Percentiles rank a stretch among this genome's conserved stretches.
Evolutionary conservation across 768 basidiomycete genomes (phyloP).

Genomic region (Suillus decipiens): DNA sequence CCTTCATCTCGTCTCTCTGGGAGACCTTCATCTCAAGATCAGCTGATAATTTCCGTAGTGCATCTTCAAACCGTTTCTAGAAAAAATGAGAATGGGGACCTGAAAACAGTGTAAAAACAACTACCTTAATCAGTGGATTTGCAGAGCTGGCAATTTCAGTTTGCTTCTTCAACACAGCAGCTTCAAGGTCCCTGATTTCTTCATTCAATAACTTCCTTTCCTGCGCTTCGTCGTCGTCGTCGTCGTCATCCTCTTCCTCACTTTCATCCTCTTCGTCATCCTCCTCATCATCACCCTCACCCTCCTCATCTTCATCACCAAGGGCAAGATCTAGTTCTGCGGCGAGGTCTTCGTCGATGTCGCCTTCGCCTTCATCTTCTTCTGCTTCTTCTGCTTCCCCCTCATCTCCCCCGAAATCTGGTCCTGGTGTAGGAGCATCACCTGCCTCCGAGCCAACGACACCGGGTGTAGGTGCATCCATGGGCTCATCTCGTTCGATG

Average conservation of each 20-base stretch:
- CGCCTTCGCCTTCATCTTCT: constrained; percentile 68
- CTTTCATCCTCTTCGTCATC: constrained; percentile 55
- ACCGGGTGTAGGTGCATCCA: constrained; percentile 73
- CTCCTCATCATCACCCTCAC: constrained; percentile 71
- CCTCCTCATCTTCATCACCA: constrained; percentile 63
- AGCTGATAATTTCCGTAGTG: constrained; percentile 80
- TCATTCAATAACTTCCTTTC: constrained; percentile 81
- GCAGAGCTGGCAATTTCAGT: constrained; percentile 80
- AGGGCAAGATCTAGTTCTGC: constrained; percentile 87
- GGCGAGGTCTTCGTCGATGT: constrained; percentile 86
- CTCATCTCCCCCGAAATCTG: constrained; percentile 55
- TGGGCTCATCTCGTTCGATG: constrained; percentile 61
- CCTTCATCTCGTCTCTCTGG: constrained; percentile 79
- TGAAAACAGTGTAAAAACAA: neutral
- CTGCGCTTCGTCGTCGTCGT: constrained; percentile 80
- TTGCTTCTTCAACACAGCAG: constrained; percentile 83
- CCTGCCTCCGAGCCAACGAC: constrained; percentile 64
- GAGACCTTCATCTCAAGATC: constrained; percentile 85
- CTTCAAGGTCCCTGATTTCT: constrained; percentile 87
- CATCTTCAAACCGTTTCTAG: constrained; percentile 92
- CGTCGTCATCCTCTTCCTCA: constrained; percentile 55
- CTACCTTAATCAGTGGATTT: constrained; percentile 85
- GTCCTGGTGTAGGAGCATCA: constrained; percentile 58
- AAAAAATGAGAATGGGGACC: neutral
- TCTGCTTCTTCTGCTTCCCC: constrained; percentile 62